These are phyloP conservation scores for Mucor saturninus DNA, from an alignment of 371 early-diverging fungal species.

Conservation along the genomic window DNA sequence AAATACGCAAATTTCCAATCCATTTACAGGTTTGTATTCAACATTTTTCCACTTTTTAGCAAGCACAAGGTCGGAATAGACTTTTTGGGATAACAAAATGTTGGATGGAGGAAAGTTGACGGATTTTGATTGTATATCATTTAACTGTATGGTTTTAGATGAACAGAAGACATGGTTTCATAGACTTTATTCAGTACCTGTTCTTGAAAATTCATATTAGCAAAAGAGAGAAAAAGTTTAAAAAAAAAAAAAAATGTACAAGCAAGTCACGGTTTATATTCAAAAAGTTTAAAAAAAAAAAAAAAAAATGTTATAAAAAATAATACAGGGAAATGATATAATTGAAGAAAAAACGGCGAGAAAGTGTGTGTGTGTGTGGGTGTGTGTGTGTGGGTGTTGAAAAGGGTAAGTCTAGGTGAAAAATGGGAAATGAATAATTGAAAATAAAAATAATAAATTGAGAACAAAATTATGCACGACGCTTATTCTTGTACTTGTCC, in stretches of 20 bases:
- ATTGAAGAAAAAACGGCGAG: not conserved
- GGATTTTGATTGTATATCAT: conserved; percentile 16
- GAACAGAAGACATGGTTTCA: not conserved
- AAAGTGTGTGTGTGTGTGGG: not conserved
- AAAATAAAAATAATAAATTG: not conserved
- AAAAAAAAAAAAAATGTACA: not conserved
- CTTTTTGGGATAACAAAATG: conserved; percentile 13
- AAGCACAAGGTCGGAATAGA: conserved; percentile 24
- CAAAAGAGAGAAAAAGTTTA: not conserved
- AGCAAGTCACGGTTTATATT: not conserved
- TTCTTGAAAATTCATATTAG: conserved; percentile 1
- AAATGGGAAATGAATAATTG: not conserved
- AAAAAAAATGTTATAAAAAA: not conserved
- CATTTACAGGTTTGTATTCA: conserved; percentile 13
- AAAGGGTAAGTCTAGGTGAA: not conserved
- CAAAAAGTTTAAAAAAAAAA: not conserved
- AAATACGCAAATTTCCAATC: conserved; percentile 25
- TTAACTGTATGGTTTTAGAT: conserved; percentile 6
- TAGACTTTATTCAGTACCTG: not conserved
- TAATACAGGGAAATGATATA: conserved; percentile 4
- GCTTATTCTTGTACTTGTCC: conserved; percentile 15
- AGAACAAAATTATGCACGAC: conserved; percentile 12
- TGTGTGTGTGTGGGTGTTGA: not conserved
- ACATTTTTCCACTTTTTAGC: conserved; percentile 38
- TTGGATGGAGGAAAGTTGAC: conserved; percentile 5